Percentiles rank a stretch among this genome's conserved stretches.
phyloP scores from a whole-genome alignment of 331 rosid species.

The Arachis monticola region DNA sequence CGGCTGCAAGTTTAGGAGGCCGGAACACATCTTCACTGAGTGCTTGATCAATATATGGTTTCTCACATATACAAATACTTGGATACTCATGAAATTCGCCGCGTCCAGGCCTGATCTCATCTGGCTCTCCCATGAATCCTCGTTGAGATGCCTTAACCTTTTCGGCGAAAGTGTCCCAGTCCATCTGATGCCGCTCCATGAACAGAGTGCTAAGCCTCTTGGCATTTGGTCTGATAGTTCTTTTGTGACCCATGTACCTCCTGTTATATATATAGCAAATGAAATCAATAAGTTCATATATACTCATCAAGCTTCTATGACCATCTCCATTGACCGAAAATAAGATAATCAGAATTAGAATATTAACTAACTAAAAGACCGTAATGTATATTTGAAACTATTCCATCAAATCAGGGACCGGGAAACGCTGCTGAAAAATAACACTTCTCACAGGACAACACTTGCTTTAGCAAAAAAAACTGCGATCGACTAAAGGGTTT shows the following conservation, averaged over 20 bases:
- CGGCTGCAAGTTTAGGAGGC: slow-evolving; percentile 34
- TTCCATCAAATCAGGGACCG: not conserved
- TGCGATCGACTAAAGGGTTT: not conserved
- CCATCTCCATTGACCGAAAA: not conserved
- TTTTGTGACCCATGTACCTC: slow-evolving; percentile 98
- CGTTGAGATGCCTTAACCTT: slow-evolving; percentile 88
- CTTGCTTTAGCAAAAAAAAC: not conserved
- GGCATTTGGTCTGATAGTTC: slow-evolving; percentile 99
- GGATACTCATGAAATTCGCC: slow-evolving; percentile 96
- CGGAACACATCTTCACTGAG: slow-evolving; percentile 36
- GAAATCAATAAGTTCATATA: slow-evolving; percentile 19
- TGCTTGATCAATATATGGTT: slow-evolving; percentile 51
- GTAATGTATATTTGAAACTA: not conserved
- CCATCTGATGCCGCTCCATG: slow-evolving; percentile 75
- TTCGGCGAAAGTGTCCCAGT: slow-evolving; percentile 79
- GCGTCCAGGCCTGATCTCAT: slow-evolving; percentile 85
- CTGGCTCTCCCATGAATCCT: slow-evolving; percentile 99
- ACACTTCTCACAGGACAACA: not conserved
- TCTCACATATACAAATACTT: slow-evolving; percentile 76
- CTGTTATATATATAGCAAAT: slow-evolving; percentile 42
- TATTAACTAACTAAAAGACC: not conserved
- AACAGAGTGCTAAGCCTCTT: slow-evolving; percentile 92
- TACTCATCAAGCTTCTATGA: slow-evolving; percentile 40
- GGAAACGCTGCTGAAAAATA: not conserved
- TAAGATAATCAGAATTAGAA: not conserved